Evolutionary conservation across 768 basidiomycete species (phyloP).

Genomic region (Dendrothele bispora): DNA sequence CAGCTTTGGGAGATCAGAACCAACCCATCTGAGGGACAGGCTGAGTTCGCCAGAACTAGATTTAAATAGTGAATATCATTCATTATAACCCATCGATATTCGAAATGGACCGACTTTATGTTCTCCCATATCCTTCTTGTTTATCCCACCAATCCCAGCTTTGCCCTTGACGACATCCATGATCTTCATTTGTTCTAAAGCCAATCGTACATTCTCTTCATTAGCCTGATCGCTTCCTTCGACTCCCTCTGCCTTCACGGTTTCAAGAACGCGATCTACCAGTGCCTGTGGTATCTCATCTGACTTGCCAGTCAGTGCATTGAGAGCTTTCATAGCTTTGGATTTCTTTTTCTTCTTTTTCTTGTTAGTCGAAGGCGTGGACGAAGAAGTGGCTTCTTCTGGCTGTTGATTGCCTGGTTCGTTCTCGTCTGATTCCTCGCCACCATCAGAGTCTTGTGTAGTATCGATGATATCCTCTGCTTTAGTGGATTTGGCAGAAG

Average conservation of each 20-base stretch:
- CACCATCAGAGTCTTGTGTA: conserved; percentile 15
- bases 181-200: conserved; percentile 76
- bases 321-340: conserved; percentile 56
- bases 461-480: conserved; percentile 26
- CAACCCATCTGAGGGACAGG: conserved; percentile 89
- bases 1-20: background rate
- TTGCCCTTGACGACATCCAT: conserved; percentile 87
- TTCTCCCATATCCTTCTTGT: conserved; percentile 79
- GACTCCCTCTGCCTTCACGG: conserved; percentile 62
- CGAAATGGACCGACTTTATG: conserved; percentile 60
- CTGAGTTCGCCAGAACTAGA: conserved; percentile 95
- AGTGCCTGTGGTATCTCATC: conserved; percentile 61
- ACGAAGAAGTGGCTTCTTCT: conserved; percentile 19
- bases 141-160: conserved; percentile 69
- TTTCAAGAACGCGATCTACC: conserved; percentile 65
- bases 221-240: conserved; percentile 45
- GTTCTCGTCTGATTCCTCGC: conserved; percentile 13
- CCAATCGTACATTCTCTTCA: conserved; percentile 65
- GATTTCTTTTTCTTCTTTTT: conserved; percentile 92
- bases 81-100: too few species aligned
- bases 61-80: conserved; percentile 4
- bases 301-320: conserved; percentile 46
- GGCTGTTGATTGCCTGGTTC: conserved; percentile 4
- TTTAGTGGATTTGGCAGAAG: conserved; percentile 15
- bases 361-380: conserved; percentile 51